phyloP scores from a whole-genome alignment of 2,329 filamentous ascomycete species.

The Penicillium sp. region DNA sequence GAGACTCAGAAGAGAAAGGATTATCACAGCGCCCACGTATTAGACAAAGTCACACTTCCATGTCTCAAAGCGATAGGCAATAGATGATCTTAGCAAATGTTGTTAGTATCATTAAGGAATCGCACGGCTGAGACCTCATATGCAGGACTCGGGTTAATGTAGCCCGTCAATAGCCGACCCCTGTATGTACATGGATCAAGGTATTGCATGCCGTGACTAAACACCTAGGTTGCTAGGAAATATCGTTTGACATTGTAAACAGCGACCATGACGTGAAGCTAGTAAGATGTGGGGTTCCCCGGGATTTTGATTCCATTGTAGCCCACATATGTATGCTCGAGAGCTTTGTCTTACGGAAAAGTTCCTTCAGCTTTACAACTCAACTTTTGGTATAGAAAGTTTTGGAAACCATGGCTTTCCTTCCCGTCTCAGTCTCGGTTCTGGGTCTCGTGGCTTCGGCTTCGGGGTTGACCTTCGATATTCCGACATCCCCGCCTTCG shows the following conservation, averaged over 20 bases:
- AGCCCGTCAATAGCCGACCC: too few relatives aligned
- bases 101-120: too few relatives aligned
- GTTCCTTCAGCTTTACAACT: not conserved
- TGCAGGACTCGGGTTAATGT: too few relatives aligned
- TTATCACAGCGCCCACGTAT: too few relatives aligned
- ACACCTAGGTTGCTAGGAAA: too few relatives aligned
- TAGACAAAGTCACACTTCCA: too few relatives aligned
- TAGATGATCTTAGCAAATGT: too few relatives aligned
- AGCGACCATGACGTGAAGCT: not conserved
- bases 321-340: not conserved
- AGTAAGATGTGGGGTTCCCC: not conserved
- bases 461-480: slow-evolving; percentile 30
- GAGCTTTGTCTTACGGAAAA: not conserved
- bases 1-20: too few relatives aligned
- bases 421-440: not conserved
- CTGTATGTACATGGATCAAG: too few relatives aligned
- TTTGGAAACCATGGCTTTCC: not conserved
- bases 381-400: not conserved
- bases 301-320: not conserved
- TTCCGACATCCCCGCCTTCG: slow-evolving; percentile 34
- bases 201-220: too few relatives aligned
- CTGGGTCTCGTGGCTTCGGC: not conserved
- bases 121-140: too few relatives aligned
- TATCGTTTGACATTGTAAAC: not conserved
- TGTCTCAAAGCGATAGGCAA: too few relatives aligned